Evolutionary conservation across 257 asterid species (phyloP).

Genomic region (Parsonsia alboflavescens): DNA sequence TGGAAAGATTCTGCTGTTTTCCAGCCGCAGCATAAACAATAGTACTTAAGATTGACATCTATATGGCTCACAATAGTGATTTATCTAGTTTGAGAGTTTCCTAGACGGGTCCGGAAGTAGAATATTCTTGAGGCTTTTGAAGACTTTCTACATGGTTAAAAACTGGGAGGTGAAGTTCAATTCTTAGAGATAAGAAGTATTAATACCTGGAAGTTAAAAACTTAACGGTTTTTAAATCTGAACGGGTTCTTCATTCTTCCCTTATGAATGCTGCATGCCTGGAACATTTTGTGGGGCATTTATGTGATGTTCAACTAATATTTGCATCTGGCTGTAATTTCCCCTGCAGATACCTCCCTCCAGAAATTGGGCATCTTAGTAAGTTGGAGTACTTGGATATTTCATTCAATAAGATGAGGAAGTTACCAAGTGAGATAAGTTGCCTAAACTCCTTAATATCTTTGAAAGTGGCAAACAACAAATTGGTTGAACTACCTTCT

Average conservation of each 20-base stretch:
- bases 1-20: background rate
- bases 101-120: background rate
- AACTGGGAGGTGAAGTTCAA: background rate
- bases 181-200: background rate
- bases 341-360: slow-evolving; percentile 82
- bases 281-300: background rate
- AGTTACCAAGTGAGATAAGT: slow-evolving; percentile 73
- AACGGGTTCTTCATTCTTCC: background rate
- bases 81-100: background rate
- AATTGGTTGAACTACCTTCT: slow-evolving; percentile 63
- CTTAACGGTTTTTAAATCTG: background rate
- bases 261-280: background rate
- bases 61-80: background rate
- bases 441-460: slow-evolving; percentile 49
- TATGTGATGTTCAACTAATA: background rate
- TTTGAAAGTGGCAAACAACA: slow-evolving; percentile 75
- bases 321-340: slow-evolving; percentile 1
- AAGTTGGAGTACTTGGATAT: slow-evolving; percentile 79
- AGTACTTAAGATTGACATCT: background rate
- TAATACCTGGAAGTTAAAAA: background rate
- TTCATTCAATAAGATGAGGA: slow-evolving; percentile 91
- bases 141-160: background rate
- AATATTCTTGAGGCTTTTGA: background rate
- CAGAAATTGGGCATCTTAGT: slow-evolving; percentile 75
- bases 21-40: background rate